phyloP scores from a whole-genome alignment of 768 basidiomycete species.

The Russula griseocarnosa region DNA sequence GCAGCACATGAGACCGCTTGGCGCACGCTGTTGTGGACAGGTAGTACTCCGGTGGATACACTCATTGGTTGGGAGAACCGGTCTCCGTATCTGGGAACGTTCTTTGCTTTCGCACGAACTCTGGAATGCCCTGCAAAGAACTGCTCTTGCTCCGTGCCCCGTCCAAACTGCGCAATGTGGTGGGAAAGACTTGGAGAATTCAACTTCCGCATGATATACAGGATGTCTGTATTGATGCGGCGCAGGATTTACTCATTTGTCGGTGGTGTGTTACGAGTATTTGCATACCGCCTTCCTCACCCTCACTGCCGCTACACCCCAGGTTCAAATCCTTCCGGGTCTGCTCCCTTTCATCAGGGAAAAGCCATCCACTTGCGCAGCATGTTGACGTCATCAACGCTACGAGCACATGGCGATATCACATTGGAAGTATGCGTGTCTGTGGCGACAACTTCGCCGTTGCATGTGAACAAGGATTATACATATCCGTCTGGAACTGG shows the following conservation, averaged over 20 bases:
- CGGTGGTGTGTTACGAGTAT: neutral
- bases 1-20: conserved; percentile 2
- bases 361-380: neutral
- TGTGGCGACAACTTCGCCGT: conserved; percentile 10
- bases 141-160: conserved; percentile 17
- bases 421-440: conserved; percentile 11
- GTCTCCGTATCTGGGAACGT: conserved; percentile 12
- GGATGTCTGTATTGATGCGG: conserved; percentile 7
- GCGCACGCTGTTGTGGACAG: conserved; percentile 4
- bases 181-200: conserved; percentile 5
- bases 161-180: conserved; percentile 16
- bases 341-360: neutral
- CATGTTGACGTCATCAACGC: neutral
- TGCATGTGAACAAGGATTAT: conserved; percentile 10
- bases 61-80: conserved; percentile 8
- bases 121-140: neutral
- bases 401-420: conserved; percentile 1
- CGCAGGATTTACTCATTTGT: conserved; percentile 12
- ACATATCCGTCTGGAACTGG: conserved; percentile 20
- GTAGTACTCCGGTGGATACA: neutral
- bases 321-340: conserved; percentile 8
- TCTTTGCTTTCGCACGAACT: neutral
- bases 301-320: neutral
- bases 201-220: conserved; percentile 1
- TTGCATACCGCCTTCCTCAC: too few relatives aligned